These are phyloP conservation scores for Umbelopsis isabellina DNA, from an alignment of 192 early-diverging fungal species.

Conservation along the genomic window DNA sequence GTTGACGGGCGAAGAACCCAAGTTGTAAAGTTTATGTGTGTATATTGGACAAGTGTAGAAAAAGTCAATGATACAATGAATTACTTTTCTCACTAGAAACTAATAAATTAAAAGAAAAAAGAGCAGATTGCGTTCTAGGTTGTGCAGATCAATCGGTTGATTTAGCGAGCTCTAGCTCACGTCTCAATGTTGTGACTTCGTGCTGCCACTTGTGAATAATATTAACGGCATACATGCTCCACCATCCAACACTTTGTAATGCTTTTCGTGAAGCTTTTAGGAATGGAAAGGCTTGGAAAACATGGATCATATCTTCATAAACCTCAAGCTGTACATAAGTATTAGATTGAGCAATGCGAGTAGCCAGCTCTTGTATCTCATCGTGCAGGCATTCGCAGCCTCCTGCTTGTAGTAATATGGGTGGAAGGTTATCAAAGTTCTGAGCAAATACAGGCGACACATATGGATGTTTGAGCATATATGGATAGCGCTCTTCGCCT, in stretches of 20 bases:
- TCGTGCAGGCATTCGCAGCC: slow-evolving; percentile 50
- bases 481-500: slow-evolving; percentile 27
- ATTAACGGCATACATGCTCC: slow-evolving; percentile 19
- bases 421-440: slow-evolving; percentile 48
- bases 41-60: not conserved
- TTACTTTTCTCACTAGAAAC: not conserved
- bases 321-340: slow-evolving; percentile 31
- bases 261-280: slow-evolving; percentile 22
- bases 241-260: slow-evolving; percentile 37
- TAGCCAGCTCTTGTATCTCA: slow-evolving; percentile 43
- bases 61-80: too few relatives aligned
- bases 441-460: slow-evolving; percentile 57
- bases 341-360: slow-evolving; percentile 18
- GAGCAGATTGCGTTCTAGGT: not conserved
- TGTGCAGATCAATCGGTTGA: not conserved
- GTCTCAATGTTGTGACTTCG: not conserved
- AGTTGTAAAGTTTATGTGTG: slow-evolving; percentile 44
- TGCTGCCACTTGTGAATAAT: slow-evolving; percentile 17
- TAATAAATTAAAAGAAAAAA: not conserved
- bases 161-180: not conserved
- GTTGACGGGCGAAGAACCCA: slow-evolving; percentile 73
- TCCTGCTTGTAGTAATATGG: slow-evolving; percentile 57
- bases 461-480: slow-evolving; percentile 51
- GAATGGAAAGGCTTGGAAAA: slow-evolving; percentile 38
- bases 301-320: slow-evolving; percentile 42